These are phyloP conservation scores for Ascochyta fabae DNA, from an alignment of 2,329 filamentous ascomycete species.

Conservation along the genomic window DNA sequence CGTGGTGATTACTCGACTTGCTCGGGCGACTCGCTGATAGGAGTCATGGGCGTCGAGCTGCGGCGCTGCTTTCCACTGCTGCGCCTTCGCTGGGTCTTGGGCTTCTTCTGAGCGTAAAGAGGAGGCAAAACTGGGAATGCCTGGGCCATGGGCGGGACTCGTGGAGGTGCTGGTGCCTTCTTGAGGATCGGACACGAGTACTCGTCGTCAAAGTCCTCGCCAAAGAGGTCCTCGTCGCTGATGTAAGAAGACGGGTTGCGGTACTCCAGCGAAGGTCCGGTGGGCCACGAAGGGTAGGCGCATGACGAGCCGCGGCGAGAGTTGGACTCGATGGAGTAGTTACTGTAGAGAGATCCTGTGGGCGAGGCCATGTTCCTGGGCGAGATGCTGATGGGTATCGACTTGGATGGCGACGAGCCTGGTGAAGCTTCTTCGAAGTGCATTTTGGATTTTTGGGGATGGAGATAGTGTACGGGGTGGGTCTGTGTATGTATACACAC, in stretches of 20 bases:
- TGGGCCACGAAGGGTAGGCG: constrained; percentile 52
- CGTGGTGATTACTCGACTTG: constrained; percentile 43
- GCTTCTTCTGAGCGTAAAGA: constrained; percentile 50
- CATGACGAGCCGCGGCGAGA: constrained; percentile 45
- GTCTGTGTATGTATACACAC: constrained; percentile 35
- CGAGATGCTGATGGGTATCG: constrained; percentile 47
- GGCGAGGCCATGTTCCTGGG: constrained; percentile 46
- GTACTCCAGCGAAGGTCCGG: constrained; percentile 46
- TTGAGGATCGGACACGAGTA: constrained; percentile 43
- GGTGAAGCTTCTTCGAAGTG: constrained; percentile 48
- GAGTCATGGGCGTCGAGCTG: constrained; percentile 51
- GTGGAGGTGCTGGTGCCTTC: constrained; percentile 50
- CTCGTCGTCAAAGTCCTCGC: constrained; percentile 47
- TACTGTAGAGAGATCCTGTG: constrained; percentile 46
- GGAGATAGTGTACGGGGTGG: constrained; percentile 30
- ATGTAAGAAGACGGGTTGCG: constrained; percentile 51
- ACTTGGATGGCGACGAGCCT: constrained; percentile 47
- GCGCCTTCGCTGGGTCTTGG: constrained; percentile 49
- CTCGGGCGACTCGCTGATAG: constrained; percentile 51
- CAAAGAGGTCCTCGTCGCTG: constrained; percentile 51
- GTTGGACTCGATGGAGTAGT: constrained; percentile 37
- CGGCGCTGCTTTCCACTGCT: constrained; percentile 50
- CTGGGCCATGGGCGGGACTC: constrained; percentile 44
- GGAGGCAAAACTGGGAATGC: constrained; percentile 49
- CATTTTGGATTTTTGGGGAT: constrained; percentile 27